A percentile compares a stretch with the other conserved stretches of the same genome.
Evolutionary conservation across 495 filamentous ascomycete genomes (phyloP).

Genomic region (Chaetomium cochliodes): DNA sequence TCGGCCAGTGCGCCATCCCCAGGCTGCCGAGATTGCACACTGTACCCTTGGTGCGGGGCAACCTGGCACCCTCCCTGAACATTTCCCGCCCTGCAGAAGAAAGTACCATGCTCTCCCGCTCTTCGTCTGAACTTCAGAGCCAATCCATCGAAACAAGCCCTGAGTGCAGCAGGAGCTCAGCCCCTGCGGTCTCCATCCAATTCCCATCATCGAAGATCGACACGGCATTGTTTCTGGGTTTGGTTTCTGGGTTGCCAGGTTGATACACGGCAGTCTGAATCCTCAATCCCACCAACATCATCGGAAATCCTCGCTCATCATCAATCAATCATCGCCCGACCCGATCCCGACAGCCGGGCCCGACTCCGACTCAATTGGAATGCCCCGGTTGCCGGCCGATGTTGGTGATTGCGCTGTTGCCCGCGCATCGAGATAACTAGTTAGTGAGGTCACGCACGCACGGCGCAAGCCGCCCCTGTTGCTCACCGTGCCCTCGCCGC

Average conservation of each 20-base stretch:
- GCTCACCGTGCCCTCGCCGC: slow-evolving; percentile 4
- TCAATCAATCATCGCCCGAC: no score
- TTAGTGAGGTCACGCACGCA: no score
- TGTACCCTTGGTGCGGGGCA: slow-evolving; percentile 7
- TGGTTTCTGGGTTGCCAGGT: neutral
- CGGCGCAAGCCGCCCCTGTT: neutral
- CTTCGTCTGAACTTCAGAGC: slow-evolving; percentile 13
- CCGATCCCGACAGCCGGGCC: no score
- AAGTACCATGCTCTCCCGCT: slow-evolving; percentile 8
- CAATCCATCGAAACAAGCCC: slow-evolving; percentile 10
- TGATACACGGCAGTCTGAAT: neutral
- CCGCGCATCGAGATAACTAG: neutral
- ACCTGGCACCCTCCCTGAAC: no score
- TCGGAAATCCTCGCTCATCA: no score
- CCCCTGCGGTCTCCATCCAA: neutral
- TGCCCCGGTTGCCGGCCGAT: no score
- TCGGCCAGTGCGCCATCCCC: neutral
- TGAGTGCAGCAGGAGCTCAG: neutral
- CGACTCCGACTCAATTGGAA: neutral
- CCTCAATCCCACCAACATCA: neutral
- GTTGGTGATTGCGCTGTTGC: slow-evolving; percentile 7
- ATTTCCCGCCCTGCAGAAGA: slow-evolving; percentile 8
- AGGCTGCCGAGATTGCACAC: slow-evolving; percentile 4
- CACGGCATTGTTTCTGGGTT: neutral
- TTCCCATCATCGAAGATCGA: neutral